Conservation (phyloP, 179 eudicot species). For the Drosera spatulata region DNA sequence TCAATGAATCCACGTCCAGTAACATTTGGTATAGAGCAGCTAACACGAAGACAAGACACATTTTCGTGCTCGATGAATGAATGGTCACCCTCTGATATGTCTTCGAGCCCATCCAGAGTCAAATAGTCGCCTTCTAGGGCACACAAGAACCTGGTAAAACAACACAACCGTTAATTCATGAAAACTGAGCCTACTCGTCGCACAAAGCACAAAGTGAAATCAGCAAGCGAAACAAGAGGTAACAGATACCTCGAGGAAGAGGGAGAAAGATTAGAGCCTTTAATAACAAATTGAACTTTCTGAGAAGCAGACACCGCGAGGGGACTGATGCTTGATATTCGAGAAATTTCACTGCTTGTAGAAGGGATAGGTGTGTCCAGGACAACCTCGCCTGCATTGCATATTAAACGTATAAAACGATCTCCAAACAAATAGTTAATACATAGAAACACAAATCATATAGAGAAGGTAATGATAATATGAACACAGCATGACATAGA, state of each 20-base stretch:
- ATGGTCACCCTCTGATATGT: constrained; percentile 26
- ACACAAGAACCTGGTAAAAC: constrained; percentile 50
- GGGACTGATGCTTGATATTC: constrained; percentile 63
- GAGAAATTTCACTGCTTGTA: constrained; percentile 23
- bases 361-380: constrained; percentile 57
- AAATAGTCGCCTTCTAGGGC: constrained; percentile 72
- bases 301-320: constrained; percentile 61
- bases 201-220: neutral
- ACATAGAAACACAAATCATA: too few species aligned
- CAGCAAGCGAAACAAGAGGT: neutral
- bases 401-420: constrained; percentile 6
- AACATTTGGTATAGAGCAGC: constrained; percentile 52
- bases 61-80: constrained; percentile 26
- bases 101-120: constrained; percentile 39
- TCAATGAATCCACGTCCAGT: constrained; percentile 87
- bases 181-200: neutral
- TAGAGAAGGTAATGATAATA: too few species aligned
- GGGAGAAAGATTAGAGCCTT: constrained; percentile 50
- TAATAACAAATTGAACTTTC: constrained; percentile 42
- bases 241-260: constrained; percentile 54
- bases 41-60: constrained; percentile 42
- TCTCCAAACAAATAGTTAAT: neutral
- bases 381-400: constrained; percentile 59
- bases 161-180: neutral
- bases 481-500: too few species aligned